Percentiles rank a stretch among this genome's conserved stretches.
These are phyloP conservation scores for Pyrenopolyporus hunteri DNA, from an alignment of 495 filamentous ascomycete genomes.

Conservation along the genomic window DNA sequence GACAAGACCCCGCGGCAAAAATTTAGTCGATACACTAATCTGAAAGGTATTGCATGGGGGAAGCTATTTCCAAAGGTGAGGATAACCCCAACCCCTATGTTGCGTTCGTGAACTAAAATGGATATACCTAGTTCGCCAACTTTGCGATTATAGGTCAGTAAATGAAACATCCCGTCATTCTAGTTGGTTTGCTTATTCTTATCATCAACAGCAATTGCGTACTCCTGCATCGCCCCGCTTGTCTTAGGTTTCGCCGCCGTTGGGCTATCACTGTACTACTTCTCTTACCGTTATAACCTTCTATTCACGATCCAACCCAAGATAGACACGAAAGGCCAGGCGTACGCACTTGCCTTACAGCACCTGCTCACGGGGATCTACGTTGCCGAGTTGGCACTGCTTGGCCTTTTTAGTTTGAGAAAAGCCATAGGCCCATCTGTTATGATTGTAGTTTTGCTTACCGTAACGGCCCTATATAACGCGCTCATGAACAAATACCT, in stretches of 20 bases:
- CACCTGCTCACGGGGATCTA: constrained; percentile 86
- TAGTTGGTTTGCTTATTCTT: neutral
- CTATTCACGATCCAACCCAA: constrained; percentile 78
- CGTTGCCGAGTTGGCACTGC: constrained; percentile 75
- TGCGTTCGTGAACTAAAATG: constrained; percentile 55
- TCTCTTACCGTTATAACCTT: constrained; percentile 86
- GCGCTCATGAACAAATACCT: constrained; percentile 56
- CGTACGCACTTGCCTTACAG: constrained; percentile 79
- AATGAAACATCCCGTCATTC: neutral
- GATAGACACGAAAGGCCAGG: constrained; percentile 83
- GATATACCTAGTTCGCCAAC: constrained; percentile 65
- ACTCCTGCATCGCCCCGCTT: constrained; percentile 89
- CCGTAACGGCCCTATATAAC: constrained; percentile 74
- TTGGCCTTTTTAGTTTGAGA: constrained; percentile 80
- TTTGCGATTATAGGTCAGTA: constrained; percentile 70
- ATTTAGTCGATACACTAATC: constrained; percentile 71
- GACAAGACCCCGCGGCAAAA: constrained; percentile 72
- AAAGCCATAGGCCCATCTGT: constrained; percentile 71
- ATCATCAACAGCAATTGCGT: constrained; percentile 66
- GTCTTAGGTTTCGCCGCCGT: constrained; percentile 81
- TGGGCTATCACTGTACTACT: constrained; percentile 78
- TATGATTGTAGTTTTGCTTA: constrained; percentile 73
- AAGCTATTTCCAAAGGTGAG: constrained; percentile 68
- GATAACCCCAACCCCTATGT: constrained; percentile 58
- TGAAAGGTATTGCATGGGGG: constrained; percentile 57